Evolutionary conservation across 345 rosid species (phyloP).

Genomic region (Leavenworthia alabamica): DNA sequence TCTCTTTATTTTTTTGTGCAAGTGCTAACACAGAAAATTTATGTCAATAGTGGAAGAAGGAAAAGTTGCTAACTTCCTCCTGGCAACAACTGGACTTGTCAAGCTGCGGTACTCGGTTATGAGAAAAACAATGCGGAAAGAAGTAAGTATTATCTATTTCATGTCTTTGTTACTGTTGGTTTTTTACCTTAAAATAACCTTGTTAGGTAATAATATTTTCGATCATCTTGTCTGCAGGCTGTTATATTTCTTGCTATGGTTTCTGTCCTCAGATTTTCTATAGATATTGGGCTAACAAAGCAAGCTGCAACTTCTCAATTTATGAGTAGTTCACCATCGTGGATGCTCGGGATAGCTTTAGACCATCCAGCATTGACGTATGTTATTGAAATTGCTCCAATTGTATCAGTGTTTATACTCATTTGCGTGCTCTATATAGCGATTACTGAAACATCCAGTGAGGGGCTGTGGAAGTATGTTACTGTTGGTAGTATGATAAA

Average conservation of each 20-base stretch:
- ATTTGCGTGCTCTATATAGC: slow-evolving; percentile 40
- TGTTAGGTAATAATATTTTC: slow-evolving; percentile 1
- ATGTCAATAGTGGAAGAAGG: slow-evolving; percentile 85
- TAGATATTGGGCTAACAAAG: slow-evolving; percentile 81
- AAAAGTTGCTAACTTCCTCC: slow-evolving; percentile 80
- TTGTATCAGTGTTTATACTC: slow-evolving; percentile 40
- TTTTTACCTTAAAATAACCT: background rate
- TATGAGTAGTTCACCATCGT: slow-evolving; percentile 61
- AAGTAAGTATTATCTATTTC: slow-evolving; percentile 45
- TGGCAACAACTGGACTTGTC: slow-evolving; percentile 73
- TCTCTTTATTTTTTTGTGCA: slow-evolving; percentile 6
- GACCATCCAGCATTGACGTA: slow-evolving; percentile 47
- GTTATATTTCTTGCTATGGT: slow-evolving; percentile 53
- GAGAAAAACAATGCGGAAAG: slow-evolving; percentile 45
- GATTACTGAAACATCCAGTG: slow-evolving; percentile 19
- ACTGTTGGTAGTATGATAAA: slow-evolving; percentile 45
- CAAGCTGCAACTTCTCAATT: slow-evolving; percentile 89
- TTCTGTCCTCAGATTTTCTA: slow-evolving; percentile 57
- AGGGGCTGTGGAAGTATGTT: slow-evolving; percentile 43
- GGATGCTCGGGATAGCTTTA: slow-evolving; percentile 55
- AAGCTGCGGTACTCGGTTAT: slow-evolving; percentile 56
- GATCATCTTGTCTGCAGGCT: slow-evolving; percentile 48
- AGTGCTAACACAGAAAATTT: slow-evolving; percentile 7
- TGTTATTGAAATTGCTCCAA: slow-evolving; percentile 49
- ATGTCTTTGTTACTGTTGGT: slow-evolving; percentile 20